Base-by-base conservation (phyloP, 1,139 yeast species). In the Suhomyces panamericanus region DNA sequence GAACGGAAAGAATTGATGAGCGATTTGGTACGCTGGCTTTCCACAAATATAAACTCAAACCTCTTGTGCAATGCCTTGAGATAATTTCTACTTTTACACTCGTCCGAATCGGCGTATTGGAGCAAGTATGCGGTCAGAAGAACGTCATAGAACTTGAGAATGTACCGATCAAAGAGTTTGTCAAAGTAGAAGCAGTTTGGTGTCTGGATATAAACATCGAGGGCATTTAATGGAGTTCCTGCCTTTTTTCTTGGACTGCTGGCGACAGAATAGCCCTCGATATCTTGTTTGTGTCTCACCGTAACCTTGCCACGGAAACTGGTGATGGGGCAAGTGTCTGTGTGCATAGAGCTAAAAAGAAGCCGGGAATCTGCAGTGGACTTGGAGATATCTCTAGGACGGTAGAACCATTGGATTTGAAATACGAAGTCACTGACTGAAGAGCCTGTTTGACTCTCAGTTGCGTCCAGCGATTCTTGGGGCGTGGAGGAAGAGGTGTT, bases 351-450 rank as follows among this genome's bases (percentile, higher is more conserved):
- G 0, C 95, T 93, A 60, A 75, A 89, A 5, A 93, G 68, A 41
- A 87, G 66, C 46, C 99, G 73, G 3, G 96, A 78, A 61, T 90
- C 96, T 6, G 73, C 64, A 1, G 86, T 73, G 32, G 78, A 75
- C 49, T 83, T 78, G 43, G 85, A 82, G 37, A 91, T 85, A 60
- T 90, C 98, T 49, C 95, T 70, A 0, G 96, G 95, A 40, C 99
- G 73, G 60, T 90, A 89, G 60, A 85, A 85, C 98, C 98, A 91
- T 66, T 91, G 95, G 52, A 93, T 83, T 48, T 82, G 83, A 52
- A 89, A 81, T 50, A 69, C 64, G 58, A 72, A 85, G 42, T 77
- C 73, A 31, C 70, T 73, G 2, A 85, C 82, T 22, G n/a, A n/a
- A n/a, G 48, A 64, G 24, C 60, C 69, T 14, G 24, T 32, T 32